Evolutionary conservation across 140 eudicot species (phyloP).

Genomic region (Anethum foeniculum): DNA sequence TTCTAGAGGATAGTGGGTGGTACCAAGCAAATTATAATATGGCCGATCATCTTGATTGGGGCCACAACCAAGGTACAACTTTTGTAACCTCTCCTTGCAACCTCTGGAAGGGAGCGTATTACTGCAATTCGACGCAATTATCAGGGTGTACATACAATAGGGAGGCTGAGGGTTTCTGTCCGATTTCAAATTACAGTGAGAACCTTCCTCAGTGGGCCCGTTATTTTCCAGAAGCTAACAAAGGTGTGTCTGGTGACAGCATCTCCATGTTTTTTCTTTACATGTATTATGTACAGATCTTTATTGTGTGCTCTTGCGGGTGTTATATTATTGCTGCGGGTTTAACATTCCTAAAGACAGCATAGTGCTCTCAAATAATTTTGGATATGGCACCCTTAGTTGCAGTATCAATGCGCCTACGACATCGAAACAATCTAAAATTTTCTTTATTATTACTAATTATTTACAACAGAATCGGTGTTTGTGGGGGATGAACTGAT

Average conservation of each 20-base stretch:
- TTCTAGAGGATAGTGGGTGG: constrained; percentile 93
- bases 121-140: constrained; percentile 49
- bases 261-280: too few relatives aligned
- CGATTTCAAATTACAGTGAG: constrained; percentile 61
- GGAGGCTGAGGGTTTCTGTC: constrained; percentile 96
- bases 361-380: not conserved
- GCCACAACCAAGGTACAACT: constrained; percentile 51
- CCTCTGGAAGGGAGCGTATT: constrained; percentile 59
- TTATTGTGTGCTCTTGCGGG: not conserved
- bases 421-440: too few relatives aligned
- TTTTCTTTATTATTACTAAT: not conserved
- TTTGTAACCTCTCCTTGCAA: constrained; percentile 53
- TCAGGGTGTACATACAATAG: constrained; percentile 88
- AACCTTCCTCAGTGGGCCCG: constrained; percentile 95
- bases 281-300: too few relatives aligned
- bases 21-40: constrained; percentile 82
- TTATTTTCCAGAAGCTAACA: constrained; percentile 80
- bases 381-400: not conserved
- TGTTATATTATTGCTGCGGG: not conserved
- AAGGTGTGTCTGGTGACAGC: constrained; percentile 29
- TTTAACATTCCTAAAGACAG: not conserved
- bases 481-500: too few relatives aligned
- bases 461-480: too few relatives aligned
- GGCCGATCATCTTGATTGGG: constrained; percentile 74
- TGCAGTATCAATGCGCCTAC: too few relatives aligned